A percentile compares a stretch with the other conserved stretches of the same genome.
Evolutionary conservation across 805 yeast genomes (phyloP).

Genomic region (Osmozyma mogii): DNA sequence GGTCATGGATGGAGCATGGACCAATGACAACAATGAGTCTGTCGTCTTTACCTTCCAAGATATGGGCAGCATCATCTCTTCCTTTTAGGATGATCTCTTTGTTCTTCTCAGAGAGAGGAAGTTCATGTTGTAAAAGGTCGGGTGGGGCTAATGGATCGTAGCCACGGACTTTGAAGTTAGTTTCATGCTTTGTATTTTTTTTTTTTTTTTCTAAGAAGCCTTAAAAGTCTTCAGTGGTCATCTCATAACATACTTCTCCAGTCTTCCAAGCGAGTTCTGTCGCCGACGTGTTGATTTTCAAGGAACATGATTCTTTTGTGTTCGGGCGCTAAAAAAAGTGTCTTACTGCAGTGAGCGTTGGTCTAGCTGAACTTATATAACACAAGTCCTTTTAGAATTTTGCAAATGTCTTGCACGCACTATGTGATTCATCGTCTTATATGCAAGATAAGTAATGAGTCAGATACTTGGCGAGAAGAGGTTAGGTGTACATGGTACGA

Average conservation of each 20-base stretch:
- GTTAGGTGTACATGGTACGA: too few species aligned
- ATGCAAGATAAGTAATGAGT: neutral
- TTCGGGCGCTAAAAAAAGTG: neutral
- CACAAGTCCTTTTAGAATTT: neutral
- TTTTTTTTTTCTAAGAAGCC: too few species aligned
- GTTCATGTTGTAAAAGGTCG: slow-evolving; percentile 79
- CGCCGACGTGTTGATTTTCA: slow-evolving; percentile 77
- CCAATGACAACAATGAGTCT: slow-evolving; percentile 85
- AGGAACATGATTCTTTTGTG: slow-evolving; percentile 53
- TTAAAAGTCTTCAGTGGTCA: too few species aligned
- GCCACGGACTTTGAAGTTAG: slow-evolving; percentile 52
- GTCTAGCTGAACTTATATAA: neutral
- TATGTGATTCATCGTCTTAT: too few species aligned
- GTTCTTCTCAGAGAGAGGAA: slow-evolving; percentile 53
- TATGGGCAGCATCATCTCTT: slow-evolving; percentile 69
- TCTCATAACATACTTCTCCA: slow-evolving; percentile 42
- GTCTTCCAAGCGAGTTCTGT: slow-evolving; percentile 58
- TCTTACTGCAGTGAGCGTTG: neutral
- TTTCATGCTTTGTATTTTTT: too few species aligned
- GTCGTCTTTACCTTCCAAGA: slow-evolving; percentile 72
- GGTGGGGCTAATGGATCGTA: slow-evolving; percentile 95
- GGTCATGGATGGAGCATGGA: slow-evolving; percentile 95
- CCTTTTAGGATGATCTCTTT: slow-evolving; percentile 64
- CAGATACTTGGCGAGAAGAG: too few species aligned
- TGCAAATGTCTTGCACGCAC: slow-evolving; percentile 2